These are phyloP conservation scores for Flaveria sonorensis DNA, from an alignment of 129 eudicot genomes.

Conservation along the genomic window DNA sequence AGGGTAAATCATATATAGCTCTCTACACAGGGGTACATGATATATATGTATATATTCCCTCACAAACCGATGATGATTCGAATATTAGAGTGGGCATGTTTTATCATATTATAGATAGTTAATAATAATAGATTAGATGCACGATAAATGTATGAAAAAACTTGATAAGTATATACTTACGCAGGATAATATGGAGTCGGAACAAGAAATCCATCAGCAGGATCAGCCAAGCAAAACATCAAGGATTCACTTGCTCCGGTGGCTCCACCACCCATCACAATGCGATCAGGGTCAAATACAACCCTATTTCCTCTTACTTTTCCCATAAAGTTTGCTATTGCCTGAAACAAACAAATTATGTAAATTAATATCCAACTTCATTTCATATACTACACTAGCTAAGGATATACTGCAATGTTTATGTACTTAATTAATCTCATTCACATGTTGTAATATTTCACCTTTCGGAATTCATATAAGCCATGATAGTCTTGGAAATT, in stretches of 20 bases:
- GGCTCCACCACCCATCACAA: slow-evolving; percentile 93
- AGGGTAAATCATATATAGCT: too few species aligned
- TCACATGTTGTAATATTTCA: slow-evolving; percentile 9
- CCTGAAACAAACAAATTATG: slow-evolving; percentile 35
- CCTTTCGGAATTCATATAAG: slow-evolving; percentile 65
- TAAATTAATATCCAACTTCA: slow-evolving; percentile 5
- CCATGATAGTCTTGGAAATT: slow-evolving; percentile 88
- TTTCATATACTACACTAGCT: background rate
- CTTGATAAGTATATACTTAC: slow-evolving; percentile 44
- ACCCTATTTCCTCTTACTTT: slow-evolving; percentile 65
- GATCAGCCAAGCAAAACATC: slow-evolving; percentile 81
- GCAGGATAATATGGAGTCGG: slow-evolving; percentile 91
- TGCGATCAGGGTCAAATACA: slow-evolving; percentile 69
- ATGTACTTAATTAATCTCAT: background rate
- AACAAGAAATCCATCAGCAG: slow-evolving; percentile 73
- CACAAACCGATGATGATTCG: too few species aligned
- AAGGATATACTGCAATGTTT: too few species aligned
- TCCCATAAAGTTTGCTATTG: slow-evolving; percentile 71
- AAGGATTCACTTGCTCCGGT: slow-evolving; percentile 79
- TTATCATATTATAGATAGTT: too few species aligned
- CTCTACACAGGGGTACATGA: too few species aligned
- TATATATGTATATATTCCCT: too few species aligned
- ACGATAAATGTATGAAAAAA: too few species aligned
- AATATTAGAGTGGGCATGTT: too few species aligned
- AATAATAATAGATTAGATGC: too few species aligned